phyloP scores from a whole-genome alignment of 345 rosid genomes.

The Gossypium thurberi region DNA sequence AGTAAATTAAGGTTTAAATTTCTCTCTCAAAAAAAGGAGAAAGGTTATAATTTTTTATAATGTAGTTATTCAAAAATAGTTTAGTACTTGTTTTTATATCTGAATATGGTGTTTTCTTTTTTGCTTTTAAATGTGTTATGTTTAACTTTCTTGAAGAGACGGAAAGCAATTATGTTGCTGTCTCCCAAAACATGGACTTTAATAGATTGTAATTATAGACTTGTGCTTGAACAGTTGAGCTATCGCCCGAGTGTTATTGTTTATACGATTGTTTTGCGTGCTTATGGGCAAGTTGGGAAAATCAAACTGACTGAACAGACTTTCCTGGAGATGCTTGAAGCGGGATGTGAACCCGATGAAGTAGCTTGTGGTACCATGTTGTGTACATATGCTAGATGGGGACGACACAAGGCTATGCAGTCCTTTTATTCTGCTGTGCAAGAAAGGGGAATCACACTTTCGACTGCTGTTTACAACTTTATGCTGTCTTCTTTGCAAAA shows the following conservation, averaged over 20 bases:
- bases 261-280: conserved; percentile 68
- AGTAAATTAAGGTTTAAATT: not conserved
- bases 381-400: conserved; percentile 96
- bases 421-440: conserved; percentile 65
- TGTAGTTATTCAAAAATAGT: not conserved
- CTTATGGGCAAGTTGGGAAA: conserved; percentile 85
- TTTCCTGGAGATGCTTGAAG: conserved; percentile 90
- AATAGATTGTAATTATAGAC: conserved; percentile 32
- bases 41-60: not conserved
- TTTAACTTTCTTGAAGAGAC: not conserved
- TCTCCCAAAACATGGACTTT: conserved; percentile 15
- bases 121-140: not conserved
- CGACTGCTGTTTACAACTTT: conserved; percentile 78
- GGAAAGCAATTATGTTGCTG: not conserved
- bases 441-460: conserved; percentile 48
- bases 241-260: conserved; percentile 72
- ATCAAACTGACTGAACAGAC: conserved; percentile 76
- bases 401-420: conserved; percentile 71
- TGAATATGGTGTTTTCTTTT: not conserved
- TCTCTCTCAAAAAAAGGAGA: no score
- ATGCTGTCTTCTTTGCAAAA: conserved; percentile 92
- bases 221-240: conserved; percentile 59
- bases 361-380: conserved; percentile 94
- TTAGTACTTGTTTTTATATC: not conserved
- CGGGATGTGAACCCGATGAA: conserved; percentile 82